phyloP scores from a whole-genome alignment of 768 basidiomycete species.

The Hemileccinum rubropunctum region DNA sequence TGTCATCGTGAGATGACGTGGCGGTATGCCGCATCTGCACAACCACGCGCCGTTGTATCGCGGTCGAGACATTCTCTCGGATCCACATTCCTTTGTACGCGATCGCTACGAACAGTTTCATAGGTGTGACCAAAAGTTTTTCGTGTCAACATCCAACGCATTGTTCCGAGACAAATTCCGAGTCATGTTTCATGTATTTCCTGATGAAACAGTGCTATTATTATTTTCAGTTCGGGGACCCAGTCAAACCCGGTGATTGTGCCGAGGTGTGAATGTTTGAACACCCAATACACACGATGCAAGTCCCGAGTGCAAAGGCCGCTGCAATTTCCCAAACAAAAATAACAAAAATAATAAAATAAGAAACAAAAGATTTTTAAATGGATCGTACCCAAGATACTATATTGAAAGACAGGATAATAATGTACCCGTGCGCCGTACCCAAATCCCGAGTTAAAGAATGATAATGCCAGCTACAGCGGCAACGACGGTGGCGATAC shows the following conservation, averaged over 20 bases:
- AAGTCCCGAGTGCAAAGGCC: too few species aligned
- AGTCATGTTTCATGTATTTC: conserved; percentile 12
- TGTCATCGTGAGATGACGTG: conserved; percentile 28
- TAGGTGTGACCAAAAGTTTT: neutral
- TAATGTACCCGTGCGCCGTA: conserved; percentile 9
- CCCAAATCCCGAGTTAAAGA: conserved; percentile 11
- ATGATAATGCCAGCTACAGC: conserved; percentile 23
- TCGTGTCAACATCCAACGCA: neutral
- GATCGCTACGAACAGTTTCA: neutral
- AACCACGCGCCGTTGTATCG: neutral
- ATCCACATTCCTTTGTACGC: neutral
- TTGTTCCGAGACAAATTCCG: neutral
- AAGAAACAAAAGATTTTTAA: neutral
- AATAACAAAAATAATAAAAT: neutral
- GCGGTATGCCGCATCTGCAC: neutral
- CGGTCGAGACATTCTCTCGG: neutral
- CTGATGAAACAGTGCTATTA: neutral
- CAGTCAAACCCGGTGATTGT: too few species aligned
- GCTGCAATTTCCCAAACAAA: neutral
- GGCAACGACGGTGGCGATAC: conserved; percentile 22
- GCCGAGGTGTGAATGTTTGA: too few species aligned
- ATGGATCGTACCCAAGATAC: neutral
- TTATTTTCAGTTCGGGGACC: too few species aligned
- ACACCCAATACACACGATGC: too few species aligned
- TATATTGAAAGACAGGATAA: conserved; percentile 4